phyloP scores from a whole-genome alignment of 176 grass and related monocot species.

The Areca catechu region DNA sequence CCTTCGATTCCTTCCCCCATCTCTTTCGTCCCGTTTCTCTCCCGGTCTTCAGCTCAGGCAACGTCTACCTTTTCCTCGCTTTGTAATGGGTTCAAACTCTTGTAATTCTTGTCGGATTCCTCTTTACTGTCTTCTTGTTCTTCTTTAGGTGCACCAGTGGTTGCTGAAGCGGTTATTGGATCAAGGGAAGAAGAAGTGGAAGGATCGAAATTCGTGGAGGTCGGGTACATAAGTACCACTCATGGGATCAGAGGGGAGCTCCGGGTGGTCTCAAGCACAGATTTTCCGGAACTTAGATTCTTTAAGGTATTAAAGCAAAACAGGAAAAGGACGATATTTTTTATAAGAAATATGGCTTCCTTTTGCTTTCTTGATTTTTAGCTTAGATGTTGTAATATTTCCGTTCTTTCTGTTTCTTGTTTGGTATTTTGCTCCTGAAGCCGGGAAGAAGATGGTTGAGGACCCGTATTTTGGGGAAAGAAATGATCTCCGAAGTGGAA shows the following conservation, averaged over 20 bases:
- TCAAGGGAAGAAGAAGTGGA: neutral
- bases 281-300: conserved; percentile 81
- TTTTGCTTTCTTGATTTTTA: neutral
- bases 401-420: neutral
- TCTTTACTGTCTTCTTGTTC: conserved; percentile 1
- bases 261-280: conserved; percentile 59
- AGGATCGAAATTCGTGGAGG: conserved; percentile 40
- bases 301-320: conserved; percentile 32
- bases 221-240: conserved; percentile 51
- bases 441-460: conserved; percentile 78
- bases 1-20: neutral
- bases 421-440: conserved; percentile 22
- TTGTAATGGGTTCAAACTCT: neutral
- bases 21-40: neutral
- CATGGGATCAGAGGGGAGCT: conserved; percentile 86
- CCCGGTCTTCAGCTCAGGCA: too few relatives aligned
- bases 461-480: conserved; percentile 48
- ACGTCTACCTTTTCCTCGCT: too few relatives aligned
- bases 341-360: neutral
- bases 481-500: conserved; percentile 45
- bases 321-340: neutral
- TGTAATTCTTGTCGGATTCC: neutral
- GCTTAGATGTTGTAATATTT: neutral
- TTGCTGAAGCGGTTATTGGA: conserved; percentile 9
- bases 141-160: conserved; percentile 12